phyloP scores from a whole-genome alignment of 306 rosid species.

The Calophaca sinica region DNA sequence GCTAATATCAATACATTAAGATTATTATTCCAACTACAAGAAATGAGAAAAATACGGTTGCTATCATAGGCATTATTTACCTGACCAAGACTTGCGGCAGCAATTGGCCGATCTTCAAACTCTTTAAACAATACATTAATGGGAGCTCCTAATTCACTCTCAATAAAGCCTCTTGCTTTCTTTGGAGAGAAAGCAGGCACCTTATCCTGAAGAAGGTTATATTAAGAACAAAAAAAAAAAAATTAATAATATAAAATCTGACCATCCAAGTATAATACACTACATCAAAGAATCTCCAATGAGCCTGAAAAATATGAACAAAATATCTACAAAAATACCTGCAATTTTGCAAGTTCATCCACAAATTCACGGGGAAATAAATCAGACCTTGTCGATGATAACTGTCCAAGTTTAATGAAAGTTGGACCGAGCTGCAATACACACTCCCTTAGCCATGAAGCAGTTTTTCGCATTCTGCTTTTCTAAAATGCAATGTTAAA shows the following conservation, averaged over 20 bases:
- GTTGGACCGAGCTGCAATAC: conserved; percentile 97
- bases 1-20: conserved; percentile 7
- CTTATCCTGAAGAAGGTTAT: conserved; percentile 65
- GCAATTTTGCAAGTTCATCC: conserved; percentile 92
- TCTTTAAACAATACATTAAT: conserved; percentile 69
- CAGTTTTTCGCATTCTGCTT: conserved; percentile 73
- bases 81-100: conserved; percentile 99
- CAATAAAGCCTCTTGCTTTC: conserved; percentile 77
- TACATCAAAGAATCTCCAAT: conserved; percentile 9
- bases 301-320: conserved; percentile 1
- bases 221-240: conserved; percentile 15
- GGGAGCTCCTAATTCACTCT: conserved; percentile 83
- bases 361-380: conserved; percentile 88
- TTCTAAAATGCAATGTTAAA: conserved; percentile 55
- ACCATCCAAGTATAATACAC: conserved; percentile 10
- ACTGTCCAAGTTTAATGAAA: conserved; percentile 92
- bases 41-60: background rate
- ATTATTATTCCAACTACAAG: conserved; percentile 5
- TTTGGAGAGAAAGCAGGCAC: conserved; percentile 91
- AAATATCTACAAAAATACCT: conserved; percentile 53
- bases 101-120: conserved; percentile 88
- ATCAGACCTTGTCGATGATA: conserved; percentile 93
- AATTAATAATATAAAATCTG: conserved; percentile 11
- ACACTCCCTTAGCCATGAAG: conserved; percentile 84
- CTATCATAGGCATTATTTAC: conserved; percentile 41